phyloP scores from a whole-genome alignment of 2,329 filamentous ascomycete genomes.

The Fusarium torreyae region DNA sequence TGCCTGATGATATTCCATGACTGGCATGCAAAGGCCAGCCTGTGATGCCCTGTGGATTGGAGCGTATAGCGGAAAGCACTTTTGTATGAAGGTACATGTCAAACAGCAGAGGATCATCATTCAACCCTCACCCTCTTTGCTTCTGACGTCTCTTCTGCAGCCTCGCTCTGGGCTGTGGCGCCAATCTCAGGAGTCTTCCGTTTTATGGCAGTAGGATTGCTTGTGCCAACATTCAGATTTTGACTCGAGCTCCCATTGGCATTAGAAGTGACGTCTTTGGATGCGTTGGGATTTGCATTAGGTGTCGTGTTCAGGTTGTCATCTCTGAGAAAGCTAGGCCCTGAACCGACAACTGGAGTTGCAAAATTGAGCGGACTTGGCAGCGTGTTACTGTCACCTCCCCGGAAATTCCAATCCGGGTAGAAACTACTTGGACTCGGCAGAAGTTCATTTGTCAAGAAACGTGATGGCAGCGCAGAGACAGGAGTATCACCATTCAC shows the following conservation, averaged over 20 bases:
- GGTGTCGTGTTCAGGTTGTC: conserved; percentile 56
- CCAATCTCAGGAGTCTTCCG: conserved; percentile 70
- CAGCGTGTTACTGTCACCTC: conserved; percentile 84
- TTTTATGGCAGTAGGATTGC: conserved; percentile 57
- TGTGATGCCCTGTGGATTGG: conserved; percentile 26
- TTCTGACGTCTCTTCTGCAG: conserved; percentile 61
- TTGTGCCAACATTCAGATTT: conserved; percentile 42
- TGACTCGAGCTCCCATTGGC: conserved; percentile 31
- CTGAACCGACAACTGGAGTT: conserved; percentile 78
- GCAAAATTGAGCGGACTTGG: conserved; percentile 94
- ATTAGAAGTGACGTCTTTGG: conserved; percentile 19
- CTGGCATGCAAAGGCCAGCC: conserved; percentile 41
- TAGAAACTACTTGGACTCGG: conserved; percentile 95
- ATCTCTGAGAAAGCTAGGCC: conserved; percentile 75
- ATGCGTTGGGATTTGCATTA: conserved; percentile 30
- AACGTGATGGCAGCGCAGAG: conserved; percentile 92
- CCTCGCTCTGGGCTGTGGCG: conserved; percentile 58
- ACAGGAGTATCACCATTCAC: conserved; percentile 78
- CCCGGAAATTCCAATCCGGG: conserved; percentile 86
- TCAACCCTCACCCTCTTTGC: conserved; percentile 70
- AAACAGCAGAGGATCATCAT: conserved; percentile 40
- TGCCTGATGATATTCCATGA: conserved; percentile 24
- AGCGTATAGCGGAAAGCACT: conserved; percentile 29
- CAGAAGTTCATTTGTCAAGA: conserved; percentile 88
- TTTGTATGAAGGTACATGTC: conserved; percentile 18